Evolutionary conservation across 192 early-diverging fungal species (phyloP), one percentile per base, ranked within the genome.

Genomic region (Coemansia furcata): DNA sequence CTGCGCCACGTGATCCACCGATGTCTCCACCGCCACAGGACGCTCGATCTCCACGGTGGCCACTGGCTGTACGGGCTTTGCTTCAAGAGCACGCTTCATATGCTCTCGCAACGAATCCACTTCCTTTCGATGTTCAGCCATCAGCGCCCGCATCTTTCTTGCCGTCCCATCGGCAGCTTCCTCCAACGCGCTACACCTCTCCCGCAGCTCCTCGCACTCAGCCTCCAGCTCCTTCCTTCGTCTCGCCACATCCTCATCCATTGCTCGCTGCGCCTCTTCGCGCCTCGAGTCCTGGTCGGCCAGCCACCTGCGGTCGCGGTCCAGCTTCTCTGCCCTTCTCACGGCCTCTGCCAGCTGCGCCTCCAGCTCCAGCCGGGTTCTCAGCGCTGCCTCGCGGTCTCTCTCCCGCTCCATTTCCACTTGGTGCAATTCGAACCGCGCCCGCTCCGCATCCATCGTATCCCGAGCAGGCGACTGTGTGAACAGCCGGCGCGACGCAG

Each of bases 241-340:
- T 30, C 29, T 32, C 3, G 87, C 73, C 67, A 79, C 67, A 7
- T 82, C 73, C 46, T 84, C 71, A 39, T 88, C 80, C 10, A 80
- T 72, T 42, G 90, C 85, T 8, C 90, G 66, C 4, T 65, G 70
- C 21, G 62, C 58, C 33, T 76, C 71, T 6, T 49, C 66, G 42
- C 69, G 65, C 12, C 60, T 60, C 78, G 86, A 84, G 35, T 87
- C 84, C 42, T 86, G 85, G 11, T 86, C 82, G 17, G 78, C 76
- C 42, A 91, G 71, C 71, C 86, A 87, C 55, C 74, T 66, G 17
- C 86, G 83, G 38, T 90, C 86, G 29, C 80, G 82, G 68, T 91
- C 86, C 60, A 89, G 72, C 47, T 76, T 77, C 62, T 89, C 85
- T 9, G 85, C 65, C 19, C 87, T 76, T 9, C 67, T 54, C 35